Percentiles rank a stretch among this genome's conserved stretches.
These are phyloP conservation scores for Apiospora koreana DNA, from an alignment of 2,329 filamentous ascomycete species.

Conservation along the genomic window DNA sequence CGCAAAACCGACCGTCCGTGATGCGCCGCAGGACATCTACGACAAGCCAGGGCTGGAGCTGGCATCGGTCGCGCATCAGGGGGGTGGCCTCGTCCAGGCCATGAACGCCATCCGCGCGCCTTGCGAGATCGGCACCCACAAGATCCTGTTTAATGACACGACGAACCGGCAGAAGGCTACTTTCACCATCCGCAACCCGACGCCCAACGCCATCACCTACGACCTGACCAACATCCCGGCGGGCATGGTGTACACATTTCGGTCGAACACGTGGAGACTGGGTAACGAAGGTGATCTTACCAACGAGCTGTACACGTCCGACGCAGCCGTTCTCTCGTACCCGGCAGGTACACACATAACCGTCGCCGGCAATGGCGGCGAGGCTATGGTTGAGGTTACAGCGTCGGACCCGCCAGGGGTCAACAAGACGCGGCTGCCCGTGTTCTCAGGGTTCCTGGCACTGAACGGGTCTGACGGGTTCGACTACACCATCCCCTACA, in stretches of 20 bases:
- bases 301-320: slow-evolving; percentile 11
- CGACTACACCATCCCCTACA: slow-evolving; percentile 41
- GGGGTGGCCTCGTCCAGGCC: slow-evolving; percentile 43
- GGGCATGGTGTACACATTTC: slow-evolving; percentile 40
- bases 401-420: slow-evolving; percentile 28
- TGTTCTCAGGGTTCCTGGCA: slow-evolving; percentile 45
- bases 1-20: slow-evolving; percentile 23
- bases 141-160: slow-evolving; percentile 47
- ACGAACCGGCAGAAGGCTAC: slow-evolving; percentile 34
- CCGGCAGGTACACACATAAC: slow-evolving; percentile 15
- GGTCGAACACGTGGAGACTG: slow-evolving; percentile 10
- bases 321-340: slow-evolving; percentile 17
- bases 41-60: neutral
- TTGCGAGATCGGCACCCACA: slow-evolving; percentile 37
- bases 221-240: slow-evolving; percentile 36
- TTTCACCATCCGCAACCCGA: slow-evolving; percentile 43
- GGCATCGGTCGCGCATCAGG: slow-evolving; percentile 42
- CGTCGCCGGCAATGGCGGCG: slow-evolving; percentile 20
- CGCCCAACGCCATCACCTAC: slow-evolving; percentile 36
- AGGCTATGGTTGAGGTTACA: slow-evolving; percentile 21
- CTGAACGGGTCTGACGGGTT: slow-evolving; percentile 42
- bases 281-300: slow-evolving; percentile 19
- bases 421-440: slow-evolving; percentile 36
- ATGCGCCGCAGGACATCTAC: neutral
- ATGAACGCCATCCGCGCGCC: slow-evolving; percentile 40